Evolutionary conservation across 306 rosid species (phyloP).

Genomic region (Cicer chorassanicum): DNA sequence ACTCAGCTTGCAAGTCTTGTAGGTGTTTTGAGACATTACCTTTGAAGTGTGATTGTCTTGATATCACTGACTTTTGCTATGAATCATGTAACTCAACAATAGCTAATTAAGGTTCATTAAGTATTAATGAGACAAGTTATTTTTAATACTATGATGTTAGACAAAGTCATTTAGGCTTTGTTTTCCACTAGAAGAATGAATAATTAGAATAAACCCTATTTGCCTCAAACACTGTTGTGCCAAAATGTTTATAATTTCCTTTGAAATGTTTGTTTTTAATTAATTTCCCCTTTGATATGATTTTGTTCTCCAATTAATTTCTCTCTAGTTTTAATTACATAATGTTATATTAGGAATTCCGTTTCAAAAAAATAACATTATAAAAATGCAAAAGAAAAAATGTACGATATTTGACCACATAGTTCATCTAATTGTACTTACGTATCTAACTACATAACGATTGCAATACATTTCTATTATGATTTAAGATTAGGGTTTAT

Average conservation of each 20-base stretch:
- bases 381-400: too few relatives aligned
- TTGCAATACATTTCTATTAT: too few relatives aligned
- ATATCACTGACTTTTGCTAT: slow-evolving; percentile 25
- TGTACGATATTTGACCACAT: too few relatives aligned
- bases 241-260: background rate
- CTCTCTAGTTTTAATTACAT: too few relatives aligned
- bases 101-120: background rate
- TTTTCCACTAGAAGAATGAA: background rate
- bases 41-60: slow-evolving; percentile 8
- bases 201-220: background rate
- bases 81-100: background rate
- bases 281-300: background rate
- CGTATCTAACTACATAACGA: too few relatives aligned
- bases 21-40: background rate
- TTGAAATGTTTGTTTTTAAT: background rate
- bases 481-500: too few relatives aligned
- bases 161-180: slow-evolving; percentile 22
- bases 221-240: slow-evolving; percentile 2
- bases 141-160: background rate
- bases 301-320: too few relatives aligned
- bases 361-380: too few relatives aligned
- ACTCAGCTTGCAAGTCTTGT: slow-evolving; percentile 30
- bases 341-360: too few relatives aligned
- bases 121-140: background rate
- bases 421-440: too few relatives aligned